These are phyloP conservation scores for Fraxinus xanthoxyloides DNA, from an alignment of 305 asterid species.

Conservation along the genomic window DNA sequence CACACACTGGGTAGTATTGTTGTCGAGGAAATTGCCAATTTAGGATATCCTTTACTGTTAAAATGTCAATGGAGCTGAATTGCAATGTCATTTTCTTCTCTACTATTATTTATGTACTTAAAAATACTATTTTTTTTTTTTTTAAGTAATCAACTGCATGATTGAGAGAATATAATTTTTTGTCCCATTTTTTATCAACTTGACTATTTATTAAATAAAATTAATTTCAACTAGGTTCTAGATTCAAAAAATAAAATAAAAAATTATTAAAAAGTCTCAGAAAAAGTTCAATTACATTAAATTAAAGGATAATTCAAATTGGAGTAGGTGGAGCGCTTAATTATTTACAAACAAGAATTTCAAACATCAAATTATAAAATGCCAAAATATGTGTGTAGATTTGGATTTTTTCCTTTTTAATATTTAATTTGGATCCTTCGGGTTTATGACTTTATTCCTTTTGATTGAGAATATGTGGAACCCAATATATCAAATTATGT, in stretches of 20 bases:
- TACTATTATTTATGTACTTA: background rate
- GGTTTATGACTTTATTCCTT: no score
- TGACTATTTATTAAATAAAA: background rate
- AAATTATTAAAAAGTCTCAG: background rate
- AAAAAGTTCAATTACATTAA: background rate
- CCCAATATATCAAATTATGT: background rate
- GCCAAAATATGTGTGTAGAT: background rate
- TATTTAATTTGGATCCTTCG: no score
- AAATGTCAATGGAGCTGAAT: background rate
- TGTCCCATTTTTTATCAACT: background rate
- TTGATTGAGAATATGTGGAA: background rate
- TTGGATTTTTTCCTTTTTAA: no score
- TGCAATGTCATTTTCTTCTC: background rate
- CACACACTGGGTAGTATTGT: no score
- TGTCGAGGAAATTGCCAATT: background rate
- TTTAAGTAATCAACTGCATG: background rate
- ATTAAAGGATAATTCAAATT: background rate
- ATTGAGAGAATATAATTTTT: background rate
- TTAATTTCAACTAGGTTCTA: background rate
- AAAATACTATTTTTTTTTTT: background rate
- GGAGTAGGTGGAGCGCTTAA: constrained; percentile 22
- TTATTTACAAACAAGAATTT: background rate
- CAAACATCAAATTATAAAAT: background rate
- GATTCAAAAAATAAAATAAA: no score
- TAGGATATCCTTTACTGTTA: no score